Evolutionary conservation across 225 moss, liverwort and hornwort species (phyloP).

Genomic region (Antitrichia curtipendula): DNA sequence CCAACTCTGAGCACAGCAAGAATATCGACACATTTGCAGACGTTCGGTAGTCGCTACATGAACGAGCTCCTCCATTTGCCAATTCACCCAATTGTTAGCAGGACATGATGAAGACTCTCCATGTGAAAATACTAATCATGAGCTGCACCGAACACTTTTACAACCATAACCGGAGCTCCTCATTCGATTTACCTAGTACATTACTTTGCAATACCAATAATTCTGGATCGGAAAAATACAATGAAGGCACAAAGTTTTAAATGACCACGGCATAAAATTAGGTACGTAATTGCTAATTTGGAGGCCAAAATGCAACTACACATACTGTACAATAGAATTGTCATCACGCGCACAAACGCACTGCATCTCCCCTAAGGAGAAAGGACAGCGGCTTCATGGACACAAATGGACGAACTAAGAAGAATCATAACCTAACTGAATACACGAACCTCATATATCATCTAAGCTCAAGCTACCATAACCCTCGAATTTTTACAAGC

Average conservation of each 20-base stretch:
- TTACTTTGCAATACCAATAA: too few relatives aligned
- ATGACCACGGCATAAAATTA: background rate
- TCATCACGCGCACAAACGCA: background rate
- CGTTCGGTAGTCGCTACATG: background rate
- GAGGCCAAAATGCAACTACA: background rate
- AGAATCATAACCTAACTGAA: background rate
- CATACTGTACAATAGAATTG: background rate
- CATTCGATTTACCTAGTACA: background rate
- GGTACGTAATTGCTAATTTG: background rate
- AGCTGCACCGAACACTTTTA: too few relatives aligned
- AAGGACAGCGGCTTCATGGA: background rate
- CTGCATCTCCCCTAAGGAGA: background rate
- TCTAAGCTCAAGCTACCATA: background rate
- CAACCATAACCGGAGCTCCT: background rate
- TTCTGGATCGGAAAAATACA: background rate
- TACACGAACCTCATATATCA: background rate
- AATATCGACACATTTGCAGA: background rate
- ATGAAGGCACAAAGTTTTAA: background rate
- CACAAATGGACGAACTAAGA: background rate
- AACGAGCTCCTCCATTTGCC: background rate
- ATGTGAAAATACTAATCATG: background rate
- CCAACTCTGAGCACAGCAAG: background rate
- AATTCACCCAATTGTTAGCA: background rate
- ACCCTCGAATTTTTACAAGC: background rate
- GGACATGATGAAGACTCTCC: background rate